Conservation (phyloP, 31 red algal species). For the Pterothamnion heteromorphum region DNA sequence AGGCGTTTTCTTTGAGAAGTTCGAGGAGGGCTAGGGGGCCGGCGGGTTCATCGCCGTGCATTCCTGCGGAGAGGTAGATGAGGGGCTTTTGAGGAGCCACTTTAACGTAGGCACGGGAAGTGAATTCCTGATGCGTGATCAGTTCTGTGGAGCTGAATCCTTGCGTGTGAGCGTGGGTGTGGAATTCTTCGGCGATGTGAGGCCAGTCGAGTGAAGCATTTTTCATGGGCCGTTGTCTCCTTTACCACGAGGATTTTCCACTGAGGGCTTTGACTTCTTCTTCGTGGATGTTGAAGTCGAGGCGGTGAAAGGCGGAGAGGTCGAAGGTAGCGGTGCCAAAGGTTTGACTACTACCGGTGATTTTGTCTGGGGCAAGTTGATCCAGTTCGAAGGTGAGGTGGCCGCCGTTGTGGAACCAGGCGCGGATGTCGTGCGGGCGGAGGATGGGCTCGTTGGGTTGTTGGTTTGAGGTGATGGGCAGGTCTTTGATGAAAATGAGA, state of each 20-base stretch:
- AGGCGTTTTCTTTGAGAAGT: not conserved
- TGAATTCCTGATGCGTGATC: too few relatives aligned
- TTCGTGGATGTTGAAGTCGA: not conserved
- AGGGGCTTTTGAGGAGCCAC: too few relatives aligned
- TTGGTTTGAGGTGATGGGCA: not conserved
- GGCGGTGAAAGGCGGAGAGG: not conserved
- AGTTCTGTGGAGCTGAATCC: too few relatives aligned
- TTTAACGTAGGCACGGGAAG: too few relatives aligned
- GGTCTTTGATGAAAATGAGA: not conserved
- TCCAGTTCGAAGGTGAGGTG: not conserved
- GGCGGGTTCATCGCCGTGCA: not conserved
- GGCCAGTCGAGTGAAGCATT: too few relatives aligned
- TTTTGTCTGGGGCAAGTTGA: not conserved
- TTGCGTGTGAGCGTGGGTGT: too few relatives aligned
- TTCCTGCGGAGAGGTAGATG: not conserved
- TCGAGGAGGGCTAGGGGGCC: not conserved
- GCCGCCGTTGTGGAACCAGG: not conserved
- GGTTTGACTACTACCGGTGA: not conserved
- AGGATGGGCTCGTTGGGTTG: not conserved
- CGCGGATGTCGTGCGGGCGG: not conserved
- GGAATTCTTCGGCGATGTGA: too few relatives aligned
- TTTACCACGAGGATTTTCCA: not conserved
- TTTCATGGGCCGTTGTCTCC: too few relatives aligned
- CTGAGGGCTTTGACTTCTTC: not conserved
- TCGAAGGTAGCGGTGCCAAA: not conserved